A percentile compares a stretch with the other conserved stretches of the same genome.
phyloP scores from a whole-genome alignment of 257 asterid genomes.

The Solanum peruvianum region DNA sequence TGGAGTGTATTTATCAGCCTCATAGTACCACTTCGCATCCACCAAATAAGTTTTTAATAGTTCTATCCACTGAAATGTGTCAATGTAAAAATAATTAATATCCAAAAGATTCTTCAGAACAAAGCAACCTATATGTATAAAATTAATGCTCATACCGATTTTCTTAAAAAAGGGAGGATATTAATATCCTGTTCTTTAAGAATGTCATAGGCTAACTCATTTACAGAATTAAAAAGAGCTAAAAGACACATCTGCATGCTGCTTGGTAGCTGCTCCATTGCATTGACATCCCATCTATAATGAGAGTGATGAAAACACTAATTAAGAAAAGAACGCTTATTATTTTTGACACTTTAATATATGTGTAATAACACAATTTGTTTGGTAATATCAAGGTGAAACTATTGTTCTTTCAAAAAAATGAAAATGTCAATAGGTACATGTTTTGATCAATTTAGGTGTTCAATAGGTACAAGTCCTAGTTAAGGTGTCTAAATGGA shows the following conservation, averaged over 20 bases:
- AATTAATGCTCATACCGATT: background rate
- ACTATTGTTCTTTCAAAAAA: no score
- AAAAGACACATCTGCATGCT: conserved; percentile 29
- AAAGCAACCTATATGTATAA: background rate
- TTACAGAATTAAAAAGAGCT: conserved; percentile 25
- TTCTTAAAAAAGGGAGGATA: background rate
- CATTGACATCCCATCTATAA: conserved; percentile 26
- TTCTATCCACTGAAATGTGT: background rate
- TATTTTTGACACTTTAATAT: no score
- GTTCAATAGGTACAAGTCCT: no score
- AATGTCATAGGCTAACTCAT: background rate
- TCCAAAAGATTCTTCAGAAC: background rate
- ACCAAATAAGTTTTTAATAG: conserved; percentile 12
- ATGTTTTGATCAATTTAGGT: no score
- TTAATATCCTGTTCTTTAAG: background rate
- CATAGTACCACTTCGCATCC: conserved; percentile 37
- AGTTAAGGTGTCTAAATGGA: no score
- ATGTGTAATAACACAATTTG: no score
- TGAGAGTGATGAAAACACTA: background rate
- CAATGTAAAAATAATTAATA: background rate
- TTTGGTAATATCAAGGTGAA: no score
- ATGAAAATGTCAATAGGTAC: no score
- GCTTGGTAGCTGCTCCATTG: conserved; percentile 30
- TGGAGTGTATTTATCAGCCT: conserved; percentile 21
- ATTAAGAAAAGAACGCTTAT: no score